These are phyloP conservation scores for Plasmodium chabaudi DNA, from an alignment of 169 alveolate species.

Conservation along the genomic window DNA sequence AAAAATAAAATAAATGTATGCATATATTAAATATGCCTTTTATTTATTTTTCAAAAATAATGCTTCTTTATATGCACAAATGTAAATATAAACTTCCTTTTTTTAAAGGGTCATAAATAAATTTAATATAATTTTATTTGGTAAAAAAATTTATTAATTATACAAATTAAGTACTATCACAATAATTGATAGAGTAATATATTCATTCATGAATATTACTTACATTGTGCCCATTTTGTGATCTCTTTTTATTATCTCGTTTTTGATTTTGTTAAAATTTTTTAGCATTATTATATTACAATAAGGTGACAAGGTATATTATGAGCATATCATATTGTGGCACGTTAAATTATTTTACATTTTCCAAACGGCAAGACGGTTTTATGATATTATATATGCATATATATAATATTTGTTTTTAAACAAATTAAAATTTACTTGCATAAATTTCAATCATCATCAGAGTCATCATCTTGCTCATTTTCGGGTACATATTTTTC, in stretches of 20 bases:
- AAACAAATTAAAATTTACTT: not conserved
- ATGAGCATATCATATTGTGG: too few relatives aligned
- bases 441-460: slow-evolving; percentile 13
- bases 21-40: slow-evolving; percentile 19
- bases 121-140: not conserved
- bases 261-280: too few relatives aligned
- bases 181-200: not conserved
- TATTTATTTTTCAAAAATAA: slow-evolving; percentile 5
- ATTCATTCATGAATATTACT: not conserved
- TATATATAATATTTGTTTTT: not conserved
- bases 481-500: slow-evolving; percentile 60
- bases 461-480: slow-evolving; percentile 53
- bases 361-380: too few relatives aligned
- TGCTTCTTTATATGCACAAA: not conserved
- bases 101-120: not conserved
- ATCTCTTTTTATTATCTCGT: too few relatives aligned
- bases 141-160: slow-evolving; percentile 25
- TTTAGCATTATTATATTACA: too few relatives aligned
- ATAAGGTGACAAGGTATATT: too few relatives aligned
- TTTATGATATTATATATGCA: too few relatives aligned
- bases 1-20: too few relatives aligned
- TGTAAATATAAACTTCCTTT: not conserved
- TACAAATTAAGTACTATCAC: slow-evolving; percentile 30
- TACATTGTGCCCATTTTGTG: not conserved
- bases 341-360: too few relatives aligned